A percentile compares a stretch with the other conserved stretches of the same genome.
Conservation (phyloP, 2,329 filamentous ascomycete species). For the Aureobasidium sp. region DNA sequence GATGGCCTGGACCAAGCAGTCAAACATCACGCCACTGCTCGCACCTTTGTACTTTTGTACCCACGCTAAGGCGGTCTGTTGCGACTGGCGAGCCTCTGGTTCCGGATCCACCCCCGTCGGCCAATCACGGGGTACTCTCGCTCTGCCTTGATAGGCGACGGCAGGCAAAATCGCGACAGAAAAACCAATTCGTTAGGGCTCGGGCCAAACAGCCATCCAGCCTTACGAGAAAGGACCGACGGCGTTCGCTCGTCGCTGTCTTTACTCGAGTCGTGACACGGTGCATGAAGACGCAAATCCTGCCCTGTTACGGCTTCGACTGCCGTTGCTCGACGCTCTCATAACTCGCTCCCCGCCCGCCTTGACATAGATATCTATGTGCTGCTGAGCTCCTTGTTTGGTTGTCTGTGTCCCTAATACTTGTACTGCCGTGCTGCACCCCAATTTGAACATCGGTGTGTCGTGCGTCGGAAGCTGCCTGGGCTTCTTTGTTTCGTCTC, state of each 20-base stretch:
- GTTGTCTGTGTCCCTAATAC: not conserved
- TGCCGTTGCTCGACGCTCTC: conserved; percentile 9
- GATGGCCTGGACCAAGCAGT: conserved; percentile 12
- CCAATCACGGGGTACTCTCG: conserved; percentile 2
- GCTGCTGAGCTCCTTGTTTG: conserved; percentile 1
- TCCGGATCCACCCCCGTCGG: not conserved
- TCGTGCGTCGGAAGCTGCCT: not conserved
- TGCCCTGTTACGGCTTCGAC: conserved; percentile 9
- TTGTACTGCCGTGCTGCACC: not conserved
- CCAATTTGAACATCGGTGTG: not conserved
- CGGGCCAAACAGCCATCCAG: conserved; percentile 5
- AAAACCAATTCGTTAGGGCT: conserved; percentile 9
- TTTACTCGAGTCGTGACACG: conserved; percentile 11
- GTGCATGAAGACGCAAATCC: conserved; percentile 10
- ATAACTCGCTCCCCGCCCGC: conserved; percentile 5
- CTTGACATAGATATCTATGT: not conserved
- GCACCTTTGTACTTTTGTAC: conserved; percentile 2
- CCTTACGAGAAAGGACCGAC: conserved; percentile 15
- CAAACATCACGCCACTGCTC: conserved; percentile 15
- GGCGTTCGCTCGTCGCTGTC: not conserved
- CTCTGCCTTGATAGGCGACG: not conserved
- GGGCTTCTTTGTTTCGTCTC: not conserved
- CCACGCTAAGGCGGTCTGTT: conserved; percentile 4
- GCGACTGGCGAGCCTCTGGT: not conserved
- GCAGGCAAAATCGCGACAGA: not conserved